Evolutionary conservation across 164 flowering plant genomes (phyloP).

Genomic region (Buxus sempervirens): DNA sequence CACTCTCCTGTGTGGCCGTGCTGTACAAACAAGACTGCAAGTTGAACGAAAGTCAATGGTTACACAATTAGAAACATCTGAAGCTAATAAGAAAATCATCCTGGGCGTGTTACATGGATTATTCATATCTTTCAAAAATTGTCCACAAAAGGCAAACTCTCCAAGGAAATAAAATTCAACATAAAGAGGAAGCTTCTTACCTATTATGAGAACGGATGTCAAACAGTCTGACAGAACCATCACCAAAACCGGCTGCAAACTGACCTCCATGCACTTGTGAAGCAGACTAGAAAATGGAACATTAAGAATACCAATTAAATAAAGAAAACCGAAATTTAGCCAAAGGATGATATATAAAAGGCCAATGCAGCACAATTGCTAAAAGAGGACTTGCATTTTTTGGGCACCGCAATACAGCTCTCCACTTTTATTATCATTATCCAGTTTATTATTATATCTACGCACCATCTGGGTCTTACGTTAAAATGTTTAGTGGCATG

Average conservation of each 20-base stretch:
- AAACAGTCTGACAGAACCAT: conserved; percentile 82
- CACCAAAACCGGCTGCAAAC: conserved; percentile 83
- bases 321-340: neutral
- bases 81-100: too few relatives aligned
- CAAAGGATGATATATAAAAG: too few relatives aligned
- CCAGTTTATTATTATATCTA: too few relatives aligned
- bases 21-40: conserved; percentile 64
- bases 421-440: too few relatives aligned
- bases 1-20: conserved; percentile 61
- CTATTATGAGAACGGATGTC: conserved; percentile 84
- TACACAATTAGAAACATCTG: too few relatives aligned
- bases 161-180: neutral
- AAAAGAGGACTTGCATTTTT: too few relatives aligned
- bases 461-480: too few relatives aligned
- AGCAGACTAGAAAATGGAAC: conserved; percentile 58
- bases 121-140: neutral
- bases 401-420: too few relatives aligned
- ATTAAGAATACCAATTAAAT: neutral
- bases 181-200: conserved; percentile 34
- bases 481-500: too few relatives aligned
- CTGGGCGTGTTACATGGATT: neutral
- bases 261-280: conserved; percentile 96
- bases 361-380: neutral
- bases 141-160: too few relatives aligned
- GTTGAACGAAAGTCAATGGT: neutral